These are phyloP conservation scores for Trichoderma sp. DNA, from an alignment of 2,329 filamentous ascomycete species.

Conservation along the genomic window DNA sequence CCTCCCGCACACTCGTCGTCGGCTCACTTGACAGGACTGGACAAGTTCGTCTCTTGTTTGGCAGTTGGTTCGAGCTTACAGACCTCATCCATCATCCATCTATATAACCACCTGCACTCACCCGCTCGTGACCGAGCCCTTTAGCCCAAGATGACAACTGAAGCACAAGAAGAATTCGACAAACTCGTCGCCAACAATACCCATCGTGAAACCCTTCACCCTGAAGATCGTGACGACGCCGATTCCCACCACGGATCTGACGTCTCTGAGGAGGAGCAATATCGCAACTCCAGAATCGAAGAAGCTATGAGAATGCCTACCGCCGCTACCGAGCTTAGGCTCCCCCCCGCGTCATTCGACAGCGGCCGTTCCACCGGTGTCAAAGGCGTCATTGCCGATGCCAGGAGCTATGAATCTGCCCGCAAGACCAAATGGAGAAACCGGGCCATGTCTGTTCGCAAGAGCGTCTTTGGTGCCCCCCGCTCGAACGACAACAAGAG, in stretches of 20 bases:
- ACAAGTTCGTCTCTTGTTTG: background rate
- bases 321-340: conserved; percentile 50
- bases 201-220: conserved; percentile 46
- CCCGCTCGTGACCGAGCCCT: conserved; percentile 18
- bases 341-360: conserved; percentile 62
- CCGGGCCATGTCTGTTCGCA: conserved; percentile 50
- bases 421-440: conserved; percentile 54
- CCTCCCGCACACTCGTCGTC: conserved; percentile 20
- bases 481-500: conserved; percentile 29
- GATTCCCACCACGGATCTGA: conserved; percentile 49
- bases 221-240: conserved; percentile 55
- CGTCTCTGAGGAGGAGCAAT: conserved; percentile 54
- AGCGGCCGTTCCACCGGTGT: conserved; percentile 72
- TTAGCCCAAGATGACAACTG: conserved; percentile 51
- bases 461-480: conserved; percentile 53
- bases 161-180: conserved; percentile 66
- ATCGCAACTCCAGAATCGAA: conserved; percentile 55
- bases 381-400: conserved; percentile 84
- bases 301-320: conserved; percentile 63
- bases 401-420: conserved; percentile 70
- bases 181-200: conserved; percentile 57
- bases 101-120: conserved; percentile 26
- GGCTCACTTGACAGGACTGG: conserved; percentile 1
- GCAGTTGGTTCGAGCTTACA: conserved; percentile 12
- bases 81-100: background rate